These are phyloP conservation scores for Huiozyma sinensis DNA, from an alignment of 805 yeast genomes.

Conservation along the genomic window DNA sequence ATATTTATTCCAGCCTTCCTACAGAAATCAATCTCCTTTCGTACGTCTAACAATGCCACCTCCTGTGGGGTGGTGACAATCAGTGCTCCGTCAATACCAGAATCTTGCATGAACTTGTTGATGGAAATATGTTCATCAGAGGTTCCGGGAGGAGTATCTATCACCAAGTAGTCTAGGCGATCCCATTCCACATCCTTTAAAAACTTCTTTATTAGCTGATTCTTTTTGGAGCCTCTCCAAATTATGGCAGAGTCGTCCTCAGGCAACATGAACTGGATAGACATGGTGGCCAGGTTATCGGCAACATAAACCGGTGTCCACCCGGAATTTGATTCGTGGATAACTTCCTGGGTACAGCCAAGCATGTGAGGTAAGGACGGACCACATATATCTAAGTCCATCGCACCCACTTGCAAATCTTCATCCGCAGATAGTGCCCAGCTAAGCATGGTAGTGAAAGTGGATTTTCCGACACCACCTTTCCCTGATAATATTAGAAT, in stretches of 20 bases:
- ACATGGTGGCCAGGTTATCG: constrained; percentile 91
- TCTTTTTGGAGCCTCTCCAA: constrained; percentile 97
- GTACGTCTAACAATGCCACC: constrained; percentile 85
- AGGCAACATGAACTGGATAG: constrained; percentile 90
- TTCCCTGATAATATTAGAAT: constrained; percentile 73
- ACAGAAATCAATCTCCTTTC: constrained; percentile 94
- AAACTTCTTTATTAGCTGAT: constrained; percentile 85
- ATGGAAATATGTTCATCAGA: constrained; percentile 94
- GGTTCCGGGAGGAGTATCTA: constrained; percentile 98
- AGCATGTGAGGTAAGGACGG: constrained; percentile 93
- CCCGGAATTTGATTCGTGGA: constrained; percentile 85
- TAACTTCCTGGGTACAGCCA: constrained; percentile 77
- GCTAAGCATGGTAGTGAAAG: constrained; percentile 89
- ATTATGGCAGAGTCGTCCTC: constrained; percentile 87
- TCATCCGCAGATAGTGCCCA: constrained; percentile 89
- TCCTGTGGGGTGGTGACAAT: constrained; percentile 97
- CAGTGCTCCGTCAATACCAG: constrained; percentile 91
- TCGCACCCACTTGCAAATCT: constrained; percentile 81
- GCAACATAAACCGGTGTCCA: constrained; percentile 96
- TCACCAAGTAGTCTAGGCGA: constrained; percentile 68
- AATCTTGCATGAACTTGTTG: constrained; percentile 74
- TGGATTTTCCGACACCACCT: constrained; percentile 97
- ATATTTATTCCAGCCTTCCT: constrained; percentile 78
- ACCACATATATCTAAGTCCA: constrained; percentile 97
- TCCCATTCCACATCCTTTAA: constrained; percentile 90